Evolutionary conservation across 2,329 filamentous ascomycete genomes (phyloP).

Genomic region (Xenosphaeropsis pyriputrescens): DNA sequence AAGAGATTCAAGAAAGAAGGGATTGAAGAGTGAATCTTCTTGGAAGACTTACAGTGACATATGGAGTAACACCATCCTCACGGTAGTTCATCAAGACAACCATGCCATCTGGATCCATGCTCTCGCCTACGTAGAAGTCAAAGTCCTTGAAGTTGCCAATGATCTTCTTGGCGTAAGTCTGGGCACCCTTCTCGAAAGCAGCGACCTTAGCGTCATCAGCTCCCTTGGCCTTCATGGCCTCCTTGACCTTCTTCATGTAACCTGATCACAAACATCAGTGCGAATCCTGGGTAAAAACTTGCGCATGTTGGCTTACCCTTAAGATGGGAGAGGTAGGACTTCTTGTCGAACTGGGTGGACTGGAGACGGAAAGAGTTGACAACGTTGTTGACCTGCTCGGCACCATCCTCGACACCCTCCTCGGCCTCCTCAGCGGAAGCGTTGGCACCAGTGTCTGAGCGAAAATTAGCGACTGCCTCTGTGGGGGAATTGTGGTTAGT

Average conservation of each 20-base stretch:
- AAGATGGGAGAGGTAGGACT: constrained; percentile 66
- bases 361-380: constrained; percentile 84
- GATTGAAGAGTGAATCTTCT: too few species aligned
- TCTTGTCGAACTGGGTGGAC: constrained; percentile 73
- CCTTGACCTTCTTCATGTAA: constrained; percentile 88
- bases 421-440: constrained; percentile 85
- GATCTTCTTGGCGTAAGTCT: constrained; percentile 63
- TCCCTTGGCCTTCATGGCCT: constrained; percentile 45
- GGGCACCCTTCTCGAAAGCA: constrained; percentile 66
- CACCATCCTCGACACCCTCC: constrained; percentile 56
- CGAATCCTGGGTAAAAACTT: background rate
- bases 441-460: constrained; percentile 78
- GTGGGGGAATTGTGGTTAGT: background rate
- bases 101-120: constrained; percentile 91
- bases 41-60: constrained; percentile 34
- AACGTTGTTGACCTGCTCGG: constrained; percentile 78
- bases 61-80: constrained; percentile 87
- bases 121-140: constrained; percentile 86
- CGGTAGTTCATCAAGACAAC: constrained; percentile 93
- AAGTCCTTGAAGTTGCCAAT: constrained; percentile 85
- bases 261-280: constrained; percentile 26
- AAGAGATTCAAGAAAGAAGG: too few species aligned
- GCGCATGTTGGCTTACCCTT: constrained; percentile 48
- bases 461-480: background rate
- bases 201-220: constrained; percentile 52